phyloP scores from a whole-genome alignment of 257 asterid species.

The Haberlea rhodopensis region DNA sequence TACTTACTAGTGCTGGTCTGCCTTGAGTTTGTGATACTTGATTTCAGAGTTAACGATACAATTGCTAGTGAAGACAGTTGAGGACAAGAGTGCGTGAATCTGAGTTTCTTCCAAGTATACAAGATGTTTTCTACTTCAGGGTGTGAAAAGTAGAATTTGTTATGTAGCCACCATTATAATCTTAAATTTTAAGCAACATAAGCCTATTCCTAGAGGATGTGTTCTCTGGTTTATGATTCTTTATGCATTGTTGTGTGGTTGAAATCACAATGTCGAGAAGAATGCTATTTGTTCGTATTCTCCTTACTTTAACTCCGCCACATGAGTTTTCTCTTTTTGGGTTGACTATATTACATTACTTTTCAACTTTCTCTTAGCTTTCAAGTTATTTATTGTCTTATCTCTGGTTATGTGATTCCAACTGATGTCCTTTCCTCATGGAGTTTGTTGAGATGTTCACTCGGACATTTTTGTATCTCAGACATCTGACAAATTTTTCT shows the following conservation, averaged over 20 bases:
- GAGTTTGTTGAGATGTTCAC: background rate
- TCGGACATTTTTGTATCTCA: conserved; percentile 2
- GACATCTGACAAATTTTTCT: conserved; percentile 33
- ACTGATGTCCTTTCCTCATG: background rate
- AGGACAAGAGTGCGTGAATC: background rate
- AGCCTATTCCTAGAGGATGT: background rate
- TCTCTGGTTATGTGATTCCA: background rate
- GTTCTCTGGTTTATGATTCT: background rate
- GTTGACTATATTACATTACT: background rate
- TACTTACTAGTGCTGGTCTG: conserved; percentile 13
- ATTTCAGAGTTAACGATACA: background rate
- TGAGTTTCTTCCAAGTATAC: conserved; percentile 6
- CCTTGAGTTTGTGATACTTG: conserved; percentile 9
- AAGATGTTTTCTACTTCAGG: background rate
- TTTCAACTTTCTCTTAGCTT: background rate
- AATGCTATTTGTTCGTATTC: background rate
- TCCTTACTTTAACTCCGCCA: background rate
- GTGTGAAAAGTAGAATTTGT: conserved; percentile 4
- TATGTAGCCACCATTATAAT: conserved; percentile 9
- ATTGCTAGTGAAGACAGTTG: background rate
- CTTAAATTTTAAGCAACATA: background rate
- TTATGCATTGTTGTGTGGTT: conserved; percentile 8
- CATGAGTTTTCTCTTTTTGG: background rate
- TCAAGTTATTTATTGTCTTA: too few relatives aligned
- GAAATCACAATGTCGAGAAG: background rate